Conservation (phyloP, 257 asterid species). For the Solanum etuberosum region DNA sequence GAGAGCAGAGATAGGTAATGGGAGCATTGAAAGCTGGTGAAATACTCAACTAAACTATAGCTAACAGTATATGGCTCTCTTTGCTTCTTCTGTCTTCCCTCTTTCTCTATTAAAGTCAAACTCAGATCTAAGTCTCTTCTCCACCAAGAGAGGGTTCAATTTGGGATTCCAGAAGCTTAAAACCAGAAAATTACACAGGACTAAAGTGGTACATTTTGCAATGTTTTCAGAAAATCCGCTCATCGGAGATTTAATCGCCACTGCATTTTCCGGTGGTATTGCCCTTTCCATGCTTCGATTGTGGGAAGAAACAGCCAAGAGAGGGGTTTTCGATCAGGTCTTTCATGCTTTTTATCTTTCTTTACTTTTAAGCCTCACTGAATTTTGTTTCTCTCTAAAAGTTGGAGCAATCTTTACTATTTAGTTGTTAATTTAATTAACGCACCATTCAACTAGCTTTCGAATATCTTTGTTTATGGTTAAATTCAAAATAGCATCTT, state of each 20-base stretch:
- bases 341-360: not conserved
- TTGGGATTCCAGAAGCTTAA: not conserved
- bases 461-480: not conserved
- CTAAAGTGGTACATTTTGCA: constrained; percentile 1
- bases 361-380: not conserved
- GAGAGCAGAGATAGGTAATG: not conserved
- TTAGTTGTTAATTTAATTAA: not conserved
- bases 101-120: not conserved
- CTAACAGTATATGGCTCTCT: not conserved
- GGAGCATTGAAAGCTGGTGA: not conserved
- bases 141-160: not conserved
- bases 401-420: not conserved
- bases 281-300: constrained; percentile 23
- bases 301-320: constrained; percentile 32
- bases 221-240: constrained; percentile 20
- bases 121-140: not conserved
- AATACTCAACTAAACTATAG: not conserved
- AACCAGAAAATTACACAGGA: not conserved
- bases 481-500: not conserved
- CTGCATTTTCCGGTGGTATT: constrained; percentile 19
- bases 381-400: not conserved
- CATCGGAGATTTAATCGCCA: constrained; percentile 21
- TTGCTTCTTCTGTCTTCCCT: not conserved
- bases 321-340: constrained; percentile 29
- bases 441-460: not conserved